phyloP scores from a whole-genome alignment of 1,139 yeast species.

The Suhomyces maxii region DNA sequence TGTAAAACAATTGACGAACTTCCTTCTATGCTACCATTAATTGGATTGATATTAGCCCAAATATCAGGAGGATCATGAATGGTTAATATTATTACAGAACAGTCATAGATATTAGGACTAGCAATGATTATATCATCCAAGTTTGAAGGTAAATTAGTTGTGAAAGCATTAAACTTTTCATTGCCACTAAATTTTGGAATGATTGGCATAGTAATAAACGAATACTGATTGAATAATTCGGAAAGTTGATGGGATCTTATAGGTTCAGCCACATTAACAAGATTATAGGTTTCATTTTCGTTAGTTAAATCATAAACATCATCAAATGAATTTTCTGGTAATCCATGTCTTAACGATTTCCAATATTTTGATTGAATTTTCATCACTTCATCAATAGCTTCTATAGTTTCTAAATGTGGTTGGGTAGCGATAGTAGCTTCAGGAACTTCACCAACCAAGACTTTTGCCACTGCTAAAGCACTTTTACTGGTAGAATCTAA shows the following conservation, averaged over 20 bases:
- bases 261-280: conserved; percentile 63
- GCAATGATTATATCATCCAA: conserved; percentile 74
- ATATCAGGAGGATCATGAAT: conserved; percentile 93
- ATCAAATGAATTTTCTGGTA: conserved; percentile 39
- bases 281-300: conserved; percentile 31
- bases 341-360: conserved; percentile 81
- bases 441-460: conserved; percentile 93
- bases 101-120: conserved; percentile 67
- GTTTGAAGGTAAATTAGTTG: conserved; percentile 48
- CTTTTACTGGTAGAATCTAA: conserved; percentile 86
- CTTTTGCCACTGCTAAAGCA: conserved; percentile 91
- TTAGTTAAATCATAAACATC: conserved; percentile 39
- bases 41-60: conserved; percentile 85
- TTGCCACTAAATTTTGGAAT: conserved; percentile 33
- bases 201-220: conserved; percentile 71
- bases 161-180: conserved; percentile 22
- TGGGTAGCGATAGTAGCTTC: conserved; percentile 60
- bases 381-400: conserved; percentile 81
- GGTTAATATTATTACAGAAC: conserved; percentile 63
- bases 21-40: conserved; percentile 75
- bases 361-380: conserved; percentile 83
- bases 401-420: conserved; percentile 79
- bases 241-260: conserved; percentile 69
- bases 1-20: conserved; percentile 64
- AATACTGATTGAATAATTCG: conserved; percentile 52